phyloP scores from a whole-genome alignment of 2,329 filamentous ascomycete species.

The Plenodomus tracheiphilus region DNA sequence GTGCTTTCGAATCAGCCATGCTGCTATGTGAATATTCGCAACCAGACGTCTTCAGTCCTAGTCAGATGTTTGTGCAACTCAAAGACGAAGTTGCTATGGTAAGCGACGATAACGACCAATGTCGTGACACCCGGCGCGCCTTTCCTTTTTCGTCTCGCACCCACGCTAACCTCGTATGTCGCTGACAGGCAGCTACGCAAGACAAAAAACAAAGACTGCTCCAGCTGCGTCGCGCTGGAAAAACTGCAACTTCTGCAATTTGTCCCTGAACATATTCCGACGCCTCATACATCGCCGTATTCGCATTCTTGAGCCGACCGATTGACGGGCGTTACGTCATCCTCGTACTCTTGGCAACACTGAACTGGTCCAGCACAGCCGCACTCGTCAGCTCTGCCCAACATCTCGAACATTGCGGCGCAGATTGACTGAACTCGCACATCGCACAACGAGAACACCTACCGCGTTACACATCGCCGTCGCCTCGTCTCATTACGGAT shows the following conservation, averaged over 20 bases:
- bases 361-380: slow-evolving; percentile 22
- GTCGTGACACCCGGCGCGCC: slow-evolving; percentile 6
- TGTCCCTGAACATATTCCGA: too few relatives aligned
- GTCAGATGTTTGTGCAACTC: not conserved
- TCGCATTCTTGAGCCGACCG: not conserved
- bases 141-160: slow-evolving; percentile 8
- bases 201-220: slow-evolving; percentile 9
- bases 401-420: slow-evolving; percentile 9
- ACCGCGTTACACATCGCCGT: not conserved
- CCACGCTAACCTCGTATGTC: slow-evolving; percentile 16
- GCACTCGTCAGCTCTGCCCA: slow-evolving; percentile 7
- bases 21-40: not conserved
- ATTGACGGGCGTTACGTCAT: slow-evolving; percentile 28
- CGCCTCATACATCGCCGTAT: too few relatives aligned
- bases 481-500: not conserved
- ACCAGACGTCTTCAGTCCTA: not conserved
- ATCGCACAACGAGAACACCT: not conserved
- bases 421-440: slow-evolving; percentile 5
- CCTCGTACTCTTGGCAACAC: slow-evolving; percentile 20
- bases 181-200: slow-evolving; percentile 1
- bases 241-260: too few relatives aligned
- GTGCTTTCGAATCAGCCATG: slow-evolving; percentile 3
- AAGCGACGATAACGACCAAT: not conserved
- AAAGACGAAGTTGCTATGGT: not conserved
- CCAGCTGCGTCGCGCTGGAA: too few relatives aligned